These are phyloP conservation scores for Lithohypha guttulata DNA, from an alignment of 2,329 filamentous ascomycete species.

Conservation along the genomic window DNA sequence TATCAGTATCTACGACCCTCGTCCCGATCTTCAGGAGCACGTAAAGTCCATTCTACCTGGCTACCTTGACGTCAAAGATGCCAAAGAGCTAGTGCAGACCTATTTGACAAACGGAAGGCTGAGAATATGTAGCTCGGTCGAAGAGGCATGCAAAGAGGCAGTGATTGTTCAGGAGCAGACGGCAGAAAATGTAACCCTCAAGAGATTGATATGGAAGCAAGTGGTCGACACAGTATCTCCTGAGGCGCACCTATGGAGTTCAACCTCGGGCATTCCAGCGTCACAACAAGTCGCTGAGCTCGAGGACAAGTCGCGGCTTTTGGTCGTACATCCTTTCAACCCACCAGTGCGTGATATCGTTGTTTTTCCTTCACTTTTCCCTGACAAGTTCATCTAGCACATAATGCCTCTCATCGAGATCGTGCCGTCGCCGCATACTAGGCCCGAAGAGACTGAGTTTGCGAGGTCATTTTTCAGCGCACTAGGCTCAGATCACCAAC, in stretches of 20 bases:
- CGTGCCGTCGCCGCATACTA: slow-evolving; percentile 40
- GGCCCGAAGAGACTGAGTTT: slow-evolving; percentile 27
- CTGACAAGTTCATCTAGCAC: too few species aligned
- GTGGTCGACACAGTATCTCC: slow-evolving; percentile 37
- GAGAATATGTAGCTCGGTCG: slow-evolving; percentile 26
- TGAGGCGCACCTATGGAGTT: slow-evolving; percentile 45
- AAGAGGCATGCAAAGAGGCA: slow-evolving; percentile 36
- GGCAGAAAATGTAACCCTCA: slow-evolving; percentile 44
- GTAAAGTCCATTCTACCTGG: slow-evolving; percentile 33
- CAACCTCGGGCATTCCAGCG: slow-evolving; percentile 48
- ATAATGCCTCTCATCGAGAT: slow-evolving; percentile 52
- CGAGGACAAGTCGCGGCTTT: slow-evolving; percentile 34
- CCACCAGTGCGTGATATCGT: too few species aligned
- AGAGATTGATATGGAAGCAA: slow-evolving; percentile 41
- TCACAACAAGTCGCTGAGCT: slow-evolving; percentile 37
- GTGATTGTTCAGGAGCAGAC: slow-evolving; percentile 51
- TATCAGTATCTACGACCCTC: slow-evolving; percentile 42
- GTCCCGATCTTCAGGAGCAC: slow-evolving; percentile 38
- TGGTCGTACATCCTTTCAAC: slow-evolving; percentile 53
- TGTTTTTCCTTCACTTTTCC: too few species aligned
- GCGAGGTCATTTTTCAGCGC: slow-evolving; percentile 64
- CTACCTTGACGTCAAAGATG: slow-evolving; percentile 27
- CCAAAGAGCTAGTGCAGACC: slow-evolving; percentile 16
- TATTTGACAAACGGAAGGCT: slow-evolving; percentile 26
- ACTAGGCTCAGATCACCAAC: slow-evolving; percentile 93